Percentiles rank a stretch among this genome's conserved stretches.
phyloP scores from a whole-genome alignment of 768 basidiomycete genomes.

The Rhodotorula graminis region DNA sequence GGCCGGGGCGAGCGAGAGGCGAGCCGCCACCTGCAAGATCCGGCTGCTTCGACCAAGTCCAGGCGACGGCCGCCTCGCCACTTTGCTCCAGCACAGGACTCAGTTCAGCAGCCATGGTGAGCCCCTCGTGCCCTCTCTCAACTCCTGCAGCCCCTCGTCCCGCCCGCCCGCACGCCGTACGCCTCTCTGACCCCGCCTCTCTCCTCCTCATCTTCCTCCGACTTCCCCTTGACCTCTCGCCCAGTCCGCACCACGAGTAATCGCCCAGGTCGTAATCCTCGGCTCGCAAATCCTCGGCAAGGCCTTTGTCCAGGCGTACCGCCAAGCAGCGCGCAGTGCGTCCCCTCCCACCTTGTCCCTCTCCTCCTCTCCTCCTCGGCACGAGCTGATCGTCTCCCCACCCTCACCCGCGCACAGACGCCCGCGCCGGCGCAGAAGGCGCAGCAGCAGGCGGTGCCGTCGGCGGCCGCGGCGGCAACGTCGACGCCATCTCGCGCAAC shows the following conservation, averaged over 20 bases:
- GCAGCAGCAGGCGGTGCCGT: conserved; percentile 70
- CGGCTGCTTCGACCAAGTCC: too few relatives aligned
- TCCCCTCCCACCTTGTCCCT: not conserved
- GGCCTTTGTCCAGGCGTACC: conserved; percentile 81
- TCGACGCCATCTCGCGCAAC: conserved; percentile 75
- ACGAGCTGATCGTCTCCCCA: not conserved
- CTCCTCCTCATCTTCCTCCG: not conserved
- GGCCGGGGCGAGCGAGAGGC: too few relatives aligned
- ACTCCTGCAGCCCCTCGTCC: not conserved
- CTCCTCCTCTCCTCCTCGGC: not conserved
- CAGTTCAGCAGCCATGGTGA: not conserved
- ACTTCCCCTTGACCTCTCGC: not conserved
- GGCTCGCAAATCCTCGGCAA: conserved; percentile 81
- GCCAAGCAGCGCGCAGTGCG: conserved; percentile 89
- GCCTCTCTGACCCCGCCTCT: not conserved
- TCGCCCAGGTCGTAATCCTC: conserved; percentile 72
- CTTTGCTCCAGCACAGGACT: too few relatives aligned
- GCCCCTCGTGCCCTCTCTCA: not conserved
- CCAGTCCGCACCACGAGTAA: conserved; percentile 71
- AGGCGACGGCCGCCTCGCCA: too few relatives aligned
- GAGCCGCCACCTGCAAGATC: too few relatives aligned
- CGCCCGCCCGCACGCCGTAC: not conserved
- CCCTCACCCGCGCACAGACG: conserved; percentile 58
- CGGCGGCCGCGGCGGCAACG: conserved; percentile 64
- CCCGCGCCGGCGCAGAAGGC: conserved; percentile 50